phyloP scores from a whole-genome alignment of 2,329 filamentous ascomycete species.

The Cadophora gregata region DNA sequence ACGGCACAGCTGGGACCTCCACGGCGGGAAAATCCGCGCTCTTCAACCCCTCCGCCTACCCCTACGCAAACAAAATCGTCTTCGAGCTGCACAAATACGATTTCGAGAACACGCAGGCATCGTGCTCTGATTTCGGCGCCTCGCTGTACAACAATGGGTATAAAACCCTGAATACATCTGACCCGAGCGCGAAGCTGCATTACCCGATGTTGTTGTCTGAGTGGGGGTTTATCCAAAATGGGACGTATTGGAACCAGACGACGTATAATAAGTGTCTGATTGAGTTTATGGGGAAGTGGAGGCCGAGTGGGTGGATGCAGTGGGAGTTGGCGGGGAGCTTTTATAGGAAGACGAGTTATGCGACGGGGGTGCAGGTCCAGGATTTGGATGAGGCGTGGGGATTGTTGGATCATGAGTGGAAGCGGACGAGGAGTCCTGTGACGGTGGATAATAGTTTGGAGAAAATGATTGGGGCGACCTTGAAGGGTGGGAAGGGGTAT shows the following conservation, averaged over 20 bases:
- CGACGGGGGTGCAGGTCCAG: conserved; percentile 50
- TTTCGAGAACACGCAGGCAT: conserved; percentile 6
- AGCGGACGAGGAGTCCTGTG: conserved; percentile 6
- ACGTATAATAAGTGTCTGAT: conserved; percentile 58
- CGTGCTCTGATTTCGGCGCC: conserved; percentile 11
- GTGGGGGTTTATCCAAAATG: conserved; percentile 54
- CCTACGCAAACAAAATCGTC: conserved; percentile 51
- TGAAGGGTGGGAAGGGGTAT: background rate
- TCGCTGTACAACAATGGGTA: conserved; percentile 39
- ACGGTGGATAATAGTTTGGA: conserved; percentile 11
- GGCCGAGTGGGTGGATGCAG: conserved; percentile 59
- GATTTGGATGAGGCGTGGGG: conserved; percentile 58
- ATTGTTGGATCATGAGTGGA: conserved; percentile 13
- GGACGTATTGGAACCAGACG: conserved; percentile 49
- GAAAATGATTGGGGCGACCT: conserved; percentile 10
- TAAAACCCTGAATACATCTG: conserved; percentile 46
- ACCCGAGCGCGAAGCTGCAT: conserved; percentile 47
- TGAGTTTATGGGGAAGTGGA: conserved; percentile 42
- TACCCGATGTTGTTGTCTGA: conserved; percentile 49
- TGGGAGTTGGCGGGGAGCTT: conserved; percentile 65
- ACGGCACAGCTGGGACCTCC: conserved; percentile 13
- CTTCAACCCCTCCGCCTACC: conserved; percentile 47
- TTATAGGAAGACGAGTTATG: conserved; percentile 49
- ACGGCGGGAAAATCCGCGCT: conserved; percentile 15
- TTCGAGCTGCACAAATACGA: conserved; percentile 57